Percentiles rank a stretch among this genome's conserved stretches.
Conservation (phyloP, 805 yeast species). For the Cyberlindnera japonica region DNA sequence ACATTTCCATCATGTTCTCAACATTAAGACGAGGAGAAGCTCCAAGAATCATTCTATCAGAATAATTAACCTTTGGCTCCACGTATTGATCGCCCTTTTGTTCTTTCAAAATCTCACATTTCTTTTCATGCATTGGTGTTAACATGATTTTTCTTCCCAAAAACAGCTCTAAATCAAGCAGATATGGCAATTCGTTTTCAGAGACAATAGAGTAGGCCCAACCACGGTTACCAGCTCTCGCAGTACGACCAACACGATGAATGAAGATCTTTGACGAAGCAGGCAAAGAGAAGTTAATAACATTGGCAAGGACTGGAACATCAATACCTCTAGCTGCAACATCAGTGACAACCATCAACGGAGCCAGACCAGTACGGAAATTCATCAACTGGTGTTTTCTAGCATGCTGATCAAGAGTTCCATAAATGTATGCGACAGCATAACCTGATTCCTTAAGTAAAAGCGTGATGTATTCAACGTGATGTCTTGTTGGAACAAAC, state of each 20-base stretch:
- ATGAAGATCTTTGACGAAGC: slow-evolving; percentile 89
- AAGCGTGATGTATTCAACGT: slow-evolving; percentile 83
- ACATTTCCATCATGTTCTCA: slow-evolving; percentile 71
- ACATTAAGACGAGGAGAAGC: slow-evolving; percentile 68
- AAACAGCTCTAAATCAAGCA: slow-evolving; percentile 86
- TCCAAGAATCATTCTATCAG: slow-evolving; percentile 79
- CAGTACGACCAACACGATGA: slow-evolving; percentile 98
- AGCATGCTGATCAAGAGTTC: slow-evolving; percentile 92
- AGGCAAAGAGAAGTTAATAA: slow-evolving; percentile 86
- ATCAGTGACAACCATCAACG: slow-evolving; percentile 92
- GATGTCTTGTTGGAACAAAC: slow-evolving; percentile 96
- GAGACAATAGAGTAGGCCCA: slow-evolving; percentile 93
- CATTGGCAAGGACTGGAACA: slow-evolving; percentile 94
- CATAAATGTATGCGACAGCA: slow-evolving; percentile 85
- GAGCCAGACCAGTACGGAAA: slow-evolving; percentile 80
- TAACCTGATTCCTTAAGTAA: slow-evolving; percentile 76
- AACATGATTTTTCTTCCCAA: slow-evolving; percentile 77
- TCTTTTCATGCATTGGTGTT: slow-evolving; percentile 65
- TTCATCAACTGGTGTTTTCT: slow-evolving; percentile 83
- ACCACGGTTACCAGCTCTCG: slow-evolving; percentile 97
- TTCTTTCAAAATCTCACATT: slow-evolving; percentile 47
- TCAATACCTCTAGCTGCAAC: slow-evolving; percentile 99
- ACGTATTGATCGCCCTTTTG: slow-evolving; percentile 39
- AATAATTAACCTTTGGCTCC: slow-evolving; percentile 65
- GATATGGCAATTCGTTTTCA: slow-evolving; percentile 84